Percentiles rank a stretch among this genome's conserved stretches.
phyloP scores from a whole-genome alignment of 805 yeast species.

The Hanseniaspora guilliermondii region DNA sequence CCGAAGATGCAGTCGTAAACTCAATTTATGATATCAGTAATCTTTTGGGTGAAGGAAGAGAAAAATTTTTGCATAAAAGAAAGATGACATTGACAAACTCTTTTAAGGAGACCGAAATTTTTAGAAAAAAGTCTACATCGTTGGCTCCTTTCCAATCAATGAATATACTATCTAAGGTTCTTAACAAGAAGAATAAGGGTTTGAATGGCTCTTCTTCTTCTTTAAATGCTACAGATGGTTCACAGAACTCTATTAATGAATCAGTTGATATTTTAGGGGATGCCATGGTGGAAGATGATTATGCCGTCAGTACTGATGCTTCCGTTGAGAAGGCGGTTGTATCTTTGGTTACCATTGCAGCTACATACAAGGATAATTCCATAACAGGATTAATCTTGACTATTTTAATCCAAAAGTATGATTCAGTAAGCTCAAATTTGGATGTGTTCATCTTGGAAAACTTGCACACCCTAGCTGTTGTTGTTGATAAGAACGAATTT shows the following conservation, averaged over 20 bases:
- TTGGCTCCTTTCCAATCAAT: constrained; percentile 11
- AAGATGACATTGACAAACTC: constrained; percentile 5
- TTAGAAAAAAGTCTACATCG: not conserved
- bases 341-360: constrained; percentile 55
- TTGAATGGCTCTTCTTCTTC: constrained; percentile 8
- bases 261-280: not conserved
- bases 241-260: not conserved
- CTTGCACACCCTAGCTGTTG: constrained; percentile 48
- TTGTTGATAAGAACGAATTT: constrained; percentile 55
- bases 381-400: constrained; percentile 70
- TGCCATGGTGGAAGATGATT: not conserved
- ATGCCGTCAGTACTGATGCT: not conserved
- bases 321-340: constrained; percentile 49
- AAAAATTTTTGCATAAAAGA: constrained; percentile 9
- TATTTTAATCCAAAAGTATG: constrained; percentile 65
- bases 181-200: constrained; percentile 5
- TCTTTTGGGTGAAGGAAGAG: constrained; percentile 41
- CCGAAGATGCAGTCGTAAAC: constrained; percentile 74
- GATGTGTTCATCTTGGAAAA: constrained; percentile 50
- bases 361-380: constrained; percentile 53
- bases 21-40: constrained; percentile 76
- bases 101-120: not conserved
- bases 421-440: constrained; percentile 36
- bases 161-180: constrained; percentile 4
- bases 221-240: not conserved